Evolutionary conservation across 164 flowering plant species (phyloP).

Genomic region (Buxus sempervirens): DNA sequence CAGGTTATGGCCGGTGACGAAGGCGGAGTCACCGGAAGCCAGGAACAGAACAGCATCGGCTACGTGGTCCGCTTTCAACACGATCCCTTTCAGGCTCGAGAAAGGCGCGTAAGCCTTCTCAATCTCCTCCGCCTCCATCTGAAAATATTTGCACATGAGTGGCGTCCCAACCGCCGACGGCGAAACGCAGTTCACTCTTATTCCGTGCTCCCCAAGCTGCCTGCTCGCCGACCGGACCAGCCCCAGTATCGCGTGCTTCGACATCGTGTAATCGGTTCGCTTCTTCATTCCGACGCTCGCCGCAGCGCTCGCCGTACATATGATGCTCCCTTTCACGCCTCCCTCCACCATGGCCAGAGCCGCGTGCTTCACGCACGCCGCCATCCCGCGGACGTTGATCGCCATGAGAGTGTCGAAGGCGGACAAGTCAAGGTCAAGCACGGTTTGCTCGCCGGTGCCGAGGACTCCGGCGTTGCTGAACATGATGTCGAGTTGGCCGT

Average conservation of each 20-base stretch:
- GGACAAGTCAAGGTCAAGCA: slow-evolving; percentile 9
- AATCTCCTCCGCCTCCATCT: not conserved
- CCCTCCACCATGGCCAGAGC: slow-evolving; percentile 18
- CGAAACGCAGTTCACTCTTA: slow-evolving; percentile 14
- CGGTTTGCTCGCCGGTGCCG: not conserved
- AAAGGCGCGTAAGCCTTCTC: not conserved
- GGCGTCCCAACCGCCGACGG: slow-evolving; percentile 13
- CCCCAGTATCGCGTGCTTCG: too few relatives aligned
- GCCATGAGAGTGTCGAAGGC: slow-evolving; percentile 4
- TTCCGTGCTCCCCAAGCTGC: not conserved
- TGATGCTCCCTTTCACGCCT: slow-evolving; percentile 14
- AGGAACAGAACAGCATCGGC: too few relatives aligned
- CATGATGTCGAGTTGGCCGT: slow-evolving; percentile 28
- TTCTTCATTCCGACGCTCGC: slow-evolving; percentile 6
- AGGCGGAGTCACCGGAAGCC: too few relatives aligned
- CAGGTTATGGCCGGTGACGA: too few relatives aligned
- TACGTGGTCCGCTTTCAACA: too few relatives aligned
- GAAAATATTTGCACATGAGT: slow-evolving; percentile 1
- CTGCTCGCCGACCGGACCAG: slow-evolving; percentile 15
- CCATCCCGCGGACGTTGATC: slow-evolving; percentile 16
- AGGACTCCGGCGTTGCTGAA: slow-evolving; percentile 20
- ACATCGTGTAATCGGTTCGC: slow-evolving; percentile 8
- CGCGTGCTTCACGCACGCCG: slow-evolving; percentile 17
- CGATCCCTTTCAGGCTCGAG: too few relatives aligned
- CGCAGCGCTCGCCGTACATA: slow-evolving; percentile 16